Base-by-base conservation (phyloP, 73 alveolate genomes). In the Paramecium primaurelia region DNA sequence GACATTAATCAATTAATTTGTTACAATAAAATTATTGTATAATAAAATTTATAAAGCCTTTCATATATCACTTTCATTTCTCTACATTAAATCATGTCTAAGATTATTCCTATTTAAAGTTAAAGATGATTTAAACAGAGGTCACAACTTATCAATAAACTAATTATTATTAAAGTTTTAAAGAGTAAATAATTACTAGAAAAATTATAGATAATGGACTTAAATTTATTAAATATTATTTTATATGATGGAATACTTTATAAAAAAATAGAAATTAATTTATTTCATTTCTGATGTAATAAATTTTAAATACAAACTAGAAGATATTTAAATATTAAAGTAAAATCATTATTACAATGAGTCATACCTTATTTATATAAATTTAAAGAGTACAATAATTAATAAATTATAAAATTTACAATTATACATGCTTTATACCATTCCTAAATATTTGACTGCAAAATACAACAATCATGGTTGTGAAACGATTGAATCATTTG, bases 401-500 rank as follows among this genome's bases (percentile, higher is more conserved):
- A 54, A 54, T 54, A 54, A 54, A 54, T 54, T 54, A 54, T 54
- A 54, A 54, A 54, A 16, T 54, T 16, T 54, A 54, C 69, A 54
- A 49, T 18, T 54, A 64, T 64, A 64, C 20, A 64, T 64, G 84
- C 84, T 64, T 64, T 32, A 32, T 64, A 32, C 84, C 16, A 28
- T 64, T 32, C 84, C 84, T 28, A 64, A 64, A 64, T 64, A 64
- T 64, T 64, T 64, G 47, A 64, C 45, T 32, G 47, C 84, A 10
- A 64, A 64, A 34, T 64, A 64, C 84, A 54, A 54, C 69, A 64
- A 64, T 64, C 84, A 64, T 14, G 47, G 10, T 34, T 64, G 84
- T 64, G 84, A 64, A 34, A 64, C 84, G 6, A 64, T 64, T 64
- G 84, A 64, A 64, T 64, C 84, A 64, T 64, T 32, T 64, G 84